Evolutionary conservation across 768 basidiomycete genomes (phyloP), one percentile per base, ranked within the genome.

Genomic region (Tulasnella sp.): DNA sequence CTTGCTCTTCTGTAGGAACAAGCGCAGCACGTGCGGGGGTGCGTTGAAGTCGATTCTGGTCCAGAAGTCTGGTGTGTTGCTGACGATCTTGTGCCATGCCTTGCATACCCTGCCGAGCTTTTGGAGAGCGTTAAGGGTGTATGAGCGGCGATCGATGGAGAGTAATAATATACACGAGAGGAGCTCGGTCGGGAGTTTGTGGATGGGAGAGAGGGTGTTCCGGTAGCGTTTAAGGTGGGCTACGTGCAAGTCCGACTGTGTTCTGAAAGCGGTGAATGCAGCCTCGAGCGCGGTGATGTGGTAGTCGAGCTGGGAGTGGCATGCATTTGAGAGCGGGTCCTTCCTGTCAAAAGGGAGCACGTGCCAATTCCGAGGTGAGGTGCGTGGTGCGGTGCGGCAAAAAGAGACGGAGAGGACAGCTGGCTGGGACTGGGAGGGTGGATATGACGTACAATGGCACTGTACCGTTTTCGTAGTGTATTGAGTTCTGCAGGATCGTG

Each of bases 201-300:
- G 74, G 28, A 75, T 42, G 74, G 41, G 41, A 24, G 74, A n/a
- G n/a, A 75, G 74, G n/a, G 74, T n/a, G 41, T 75, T 75, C 1
- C 74, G 74, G n/a, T 75, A 31, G 40, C 46, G 74, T 40, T 48
- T 75, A 75, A 75, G 74, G 41, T 48, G 74, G 40, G 74, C 74
- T n/a, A 48, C 74, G 64, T 69, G 64, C 64, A 37, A 31, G 64
- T 69, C 64, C 4, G 64, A 69, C 16, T 69, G 64, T 24, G n/a
- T 16, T 34, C 28, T 69, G 34, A 69, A 69, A 37, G 64, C 64
- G 64, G 64, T 3, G 64, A 69, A 69, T 3, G 64, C 64, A 9
- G 64, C 64, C 64, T 69, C 64, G 64, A 69, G 34, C 1, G 64
- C 64, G 64, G 64, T 69, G 64, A 69, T 69, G 64, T 69, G 64